Conservation (phyloP, 306 rosid species). For the Coriaria nepalensis region DNA sequence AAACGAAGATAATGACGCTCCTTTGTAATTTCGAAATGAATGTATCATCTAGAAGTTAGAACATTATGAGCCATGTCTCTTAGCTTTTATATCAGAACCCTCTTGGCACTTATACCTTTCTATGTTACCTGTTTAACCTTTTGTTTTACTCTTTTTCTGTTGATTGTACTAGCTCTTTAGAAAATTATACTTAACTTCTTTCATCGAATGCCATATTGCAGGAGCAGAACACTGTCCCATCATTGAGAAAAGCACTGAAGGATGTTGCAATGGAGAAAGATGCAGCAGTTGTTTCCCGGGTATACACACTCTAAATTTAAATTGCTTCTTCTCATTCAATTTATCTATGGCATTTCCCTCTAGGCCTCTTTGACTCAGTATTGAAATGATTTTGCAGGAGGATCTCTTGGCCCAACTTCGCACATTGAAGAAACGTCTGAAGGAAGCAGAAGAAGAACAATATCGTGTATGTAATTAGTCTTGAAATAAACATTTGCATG, state of each 20-base stretch:
- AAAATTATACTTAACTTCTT: not conserved
- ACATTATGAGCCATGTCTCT: no score
- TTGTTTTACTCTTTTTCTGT: slow-evolving; percentile 2
- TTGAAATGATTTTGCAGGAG: slow-evolving; percentile 44
- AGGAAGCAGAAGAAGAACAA: slow-evolving; percentile 93
- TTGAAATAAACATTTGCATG: not conserved
- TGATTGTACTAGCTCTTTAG: not conserved
- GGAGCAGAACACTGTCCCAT: slow-evolving; percentile 71
- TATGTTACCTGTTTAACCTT: not conserved
- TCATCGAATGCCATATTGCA: no score
- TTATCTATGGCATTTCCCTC: slow-evolving; percentile 4
- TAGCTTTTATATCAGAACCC: no score
- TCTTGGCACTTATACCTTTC: no score
- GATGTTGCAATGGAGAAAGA: slow-evolving; percentile 98
- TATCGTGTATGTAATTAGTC: slow-evolving; percentile 59
- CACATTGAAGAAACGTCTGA: slow-evolving; percentile 61
- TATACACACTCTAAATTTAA: slow-evolving; percentile 16
- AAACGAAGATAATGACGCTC: no score
- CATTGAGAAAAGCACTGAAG: slow-evolving; percentile 78
- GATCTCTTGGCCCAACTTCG: slow-evolving; percentile 85
- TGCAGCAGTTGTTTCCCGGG: slow-evolving; percentile 88
- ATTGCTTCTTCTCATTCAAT: slow-evolving; percentile 3
- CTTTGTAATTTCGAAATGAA: no score
- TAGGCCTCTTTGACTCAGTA: not conserved
- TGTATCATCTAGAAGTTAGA: no score